Evolutionary conservation across 352 stramenopile species (phyloP), one percentile per base, ranked within the genome.

Genomic region (Globisporangium sylvaticum): DNA sequence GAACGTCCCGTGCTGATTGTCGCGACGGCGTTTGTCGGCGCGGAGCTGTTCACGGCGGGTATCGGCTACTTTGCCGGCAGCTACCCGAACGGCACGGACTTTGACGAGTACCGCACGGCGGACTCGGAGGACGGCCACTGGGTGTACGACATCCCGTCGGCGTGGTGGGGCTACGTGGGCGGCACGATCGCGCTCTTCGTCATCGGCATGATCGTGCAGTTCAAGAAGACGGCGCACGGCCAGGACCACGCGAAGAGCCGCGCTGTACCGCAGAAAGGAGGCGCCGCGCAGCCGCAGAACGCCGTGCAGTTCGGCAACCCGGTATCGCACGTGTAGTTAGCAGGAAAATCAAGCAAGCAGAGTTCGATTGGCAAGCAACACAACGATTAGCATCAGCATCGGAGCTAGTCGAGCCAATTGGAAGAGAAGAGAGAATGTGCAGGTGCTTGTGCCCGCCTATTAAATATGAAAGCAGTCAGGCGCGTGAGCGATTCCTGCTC

Each of bases 141-240:
- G 69, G 65, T 83, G 14, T 95, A 94, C 68, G 68, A 74, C 8
- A 83, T 95, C 42, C 82, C 82, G 8, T 72, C 71, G 25, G 81
- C 79, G 6, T 94, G 87, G 84, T 95, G 84, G 86, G 81, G 56
- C 15, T 95, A 95, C 67, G 48, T 95, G 60, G 78, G 71, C 4
- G 83, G 74, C 2, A 89, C 79, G 34, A 4, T 87, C 8, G 71
- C 80, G 50, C 67, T 87, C 32, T 91, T 91, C 53, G 8, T 83
- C 10, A n/a, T 90, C 52, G 87, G 83, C 15, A 75, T 87, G 74
- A 58, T 70, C 46, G 71, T 90, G 60, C 83, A 90, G 69, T 78
- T 90, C 57, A 78, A 75, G 66, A 88, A 88, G 74, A 88, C 80
- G 20, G 80, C 78, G 50, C 75, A 70, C 29, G 80, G 78, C 20